Base-by-base conservation (phyloP, 345 rosid species). In the Citrus unshiu region DNA sequence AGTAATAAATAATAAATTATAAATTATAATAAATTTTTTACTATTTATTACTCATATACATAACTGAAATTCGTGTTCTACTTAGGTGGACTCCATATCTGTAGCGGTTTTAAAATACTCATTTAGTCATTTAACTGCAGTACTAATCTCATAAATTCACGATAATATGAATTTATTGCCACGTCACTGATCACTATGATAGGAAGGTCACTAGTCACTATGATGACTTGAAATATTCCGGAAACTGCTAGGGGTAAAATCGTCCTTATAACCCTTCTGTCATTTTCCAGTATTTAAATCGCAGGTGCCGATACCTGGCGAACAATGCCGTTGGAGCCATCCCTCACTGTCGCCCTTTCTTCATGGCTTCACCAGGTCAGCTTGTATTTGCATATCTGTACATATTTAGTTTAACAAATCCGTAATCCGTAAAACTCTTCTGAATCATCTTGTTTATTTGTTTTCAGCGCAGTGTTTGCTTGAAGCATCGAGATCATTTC, bases 1-100 rank as follows among this genome's bases (percentile, higher is more conserved):
- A 30, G 3, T 30, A 30, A 30, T 30, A 30, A 30, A 30, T 30
- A 29, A 29, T 29, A 2, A 30, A 30, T 30, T 4, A 32, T 32
- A 32, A 32, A 4, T 32, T 0, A 32, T 32, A 32, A 4, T 4
- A 32, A 32, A 32, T 0, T 32, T 32, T 32, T 4, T 32, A 32
- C 0, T 32, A 32, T 32, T 32, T 32, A 32, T 32, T 4, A 32
- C 34, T 32, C 4, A 32, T 4, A 4, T 32, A 4, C 0, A 4
- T 32, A 32, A 0, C 0, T 32, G 0, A 32, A 4, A 32, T 32
- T 32, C 0, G 0, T 32, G 4, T 0, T 3, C 4, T 0, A 30
- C 5, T 4, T 32, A 4, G 0, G 0, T 32, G 5, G 5, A 0
- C 3, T 32, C 34, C 34, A 32, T 32, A 32, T 4, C 5, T 4